phyloP scores from a whole-genome alignment of 768 basidiomycete species.

The Steccherinum ochraceum region DNA sequence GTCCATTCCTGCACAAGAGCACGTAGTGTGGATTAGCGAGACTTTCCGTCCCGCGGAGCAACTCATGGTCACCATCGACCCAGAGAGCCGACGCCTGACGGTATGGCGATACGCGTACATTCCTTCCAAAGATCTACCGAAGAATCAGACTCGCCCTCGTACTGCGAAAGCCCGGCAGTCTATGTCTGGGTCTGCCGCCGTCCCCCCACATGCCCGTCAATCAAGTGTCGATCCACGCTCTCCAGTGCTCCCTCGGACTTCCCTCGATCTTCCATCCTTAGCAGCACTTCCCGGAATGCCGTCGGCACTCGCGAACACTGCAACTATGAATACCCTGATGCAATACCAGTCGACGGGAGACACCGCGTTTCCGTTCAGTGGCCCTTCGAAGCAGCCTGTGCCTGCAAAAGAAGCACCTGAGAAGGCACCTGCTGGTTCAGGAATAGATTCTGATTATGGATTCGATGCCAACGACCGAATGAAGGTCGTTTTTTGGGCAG shows the following conservation, averaged over 20 bases:
- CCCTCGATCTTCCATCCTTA: conserved; percentile 26
- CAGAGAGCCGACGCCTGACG: conserved; percentile 45
- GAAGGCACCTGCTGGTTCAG: conserved; percentile 1
- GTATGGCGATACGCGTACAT: conserved; percentile 72
- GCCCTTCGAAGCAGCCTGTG: conserved; percentile 5
- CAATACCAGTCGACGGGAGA: conserved; percentile 1
- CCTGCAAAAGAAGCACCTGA: not conserved
- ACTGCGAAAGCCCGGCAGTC: conserved; percentile 17
- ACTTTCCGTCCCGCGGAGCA: conserved; percentile 36
- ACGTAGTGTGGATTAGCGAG: conserved; percentile 54
- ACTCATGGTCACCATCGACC: conserved; percentile 53
- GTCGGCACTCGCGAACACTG: conserved; percentile 43
- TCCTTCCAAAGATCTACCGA: conserved; percentile 47
- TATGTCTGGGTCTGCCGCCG: conserved; percentile 8
- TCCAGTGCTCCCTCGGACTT: conserved; percentile 12
- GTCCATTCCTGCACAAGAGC: conserved; percentile 57
- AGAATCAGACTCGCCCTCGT: conserved; percentile 19
- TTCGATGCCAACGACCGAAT: conserved; percentile 28
- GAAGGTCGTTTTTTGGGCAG: conserved; percentile 71
- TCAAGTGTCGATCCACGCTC: conserved; percentile 20
- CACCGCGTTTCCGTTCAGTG: conserved; percentile 5
- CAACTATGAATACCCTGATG: conserved; percentile 41
- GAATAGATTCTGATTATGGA: conserved; percentile 13
- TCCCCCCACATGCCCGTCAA: conserved; percentile 8
- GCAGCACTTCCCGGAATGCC: conserved; percentile 48